These are phyloP conservation scores for Pseudogymnoascus sp. DNA, from an alignment of 2,329 filamentous ascomycete species.

Conservation along the genomic window DNA sequence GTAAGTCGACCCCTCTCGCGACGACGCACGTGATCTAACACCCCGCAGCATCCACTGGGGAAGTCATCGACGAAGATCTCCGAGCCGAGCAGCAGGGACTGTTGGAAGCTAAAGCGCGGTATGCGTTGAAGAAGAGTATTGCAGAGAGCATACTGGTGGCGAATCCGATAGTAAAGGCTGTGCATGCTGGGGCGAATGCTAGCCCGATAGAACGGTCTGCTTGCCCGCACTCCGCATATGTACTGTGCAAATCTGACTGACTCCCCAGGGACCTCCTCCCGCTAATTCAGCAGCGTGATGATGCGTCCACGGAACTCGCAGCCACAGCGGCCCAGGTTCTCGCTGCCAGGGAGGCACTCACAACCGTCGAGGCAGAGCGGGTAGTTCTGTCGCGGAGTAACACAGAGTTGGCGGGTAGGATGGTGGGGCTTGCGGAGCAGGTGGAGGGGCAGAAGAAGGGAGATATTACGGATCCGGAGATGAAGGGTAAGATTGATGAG, in stretches of 20 bases:
- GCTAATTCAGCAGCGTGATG: conserved; percentile 58
- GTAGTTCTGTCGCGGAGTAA: conserved; percentile 51
- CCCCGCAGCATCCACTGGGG: conserved; percentile 7
- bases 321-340: conserved; percentile 47
- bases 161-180: conserved; percentile 68
- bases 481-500: conserved; percentile 46
- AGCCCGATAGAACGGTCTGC: conserved; percentile 60
- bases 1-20: conserved; percentile 14
- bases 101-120: conserved; percentile 60
- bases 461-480: conserved; percentile 42
- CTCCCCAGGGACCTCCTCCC: conserved; percentile 43
- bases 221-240: background rate
- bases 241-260: conserved; percentile 11
- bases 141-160: conserved; percentile 60
- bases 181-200: conserved; percentile 58
- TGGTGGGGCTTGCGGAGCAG: conserved; percentile 55
- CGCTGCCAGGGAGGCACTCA: conserved; percentile 43
- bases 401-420: conserved; percentile 49
- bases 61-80: conserved; percentile 42
- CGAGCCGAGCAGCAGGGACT: conserved; percentile 52
- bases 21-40: conserved; percentile 7
- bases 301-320: conserved; percentile 54
- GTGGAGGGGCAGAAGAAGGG: conserved; percentile 44
- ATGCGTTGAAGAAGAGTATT: conserved; percentile 61
- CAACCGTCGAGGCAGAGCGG: conserved; percentile 48